phyloP scores from a whole-genome alignment of 129 eudicot genomes.

The Lactuca sativa region DNA sequence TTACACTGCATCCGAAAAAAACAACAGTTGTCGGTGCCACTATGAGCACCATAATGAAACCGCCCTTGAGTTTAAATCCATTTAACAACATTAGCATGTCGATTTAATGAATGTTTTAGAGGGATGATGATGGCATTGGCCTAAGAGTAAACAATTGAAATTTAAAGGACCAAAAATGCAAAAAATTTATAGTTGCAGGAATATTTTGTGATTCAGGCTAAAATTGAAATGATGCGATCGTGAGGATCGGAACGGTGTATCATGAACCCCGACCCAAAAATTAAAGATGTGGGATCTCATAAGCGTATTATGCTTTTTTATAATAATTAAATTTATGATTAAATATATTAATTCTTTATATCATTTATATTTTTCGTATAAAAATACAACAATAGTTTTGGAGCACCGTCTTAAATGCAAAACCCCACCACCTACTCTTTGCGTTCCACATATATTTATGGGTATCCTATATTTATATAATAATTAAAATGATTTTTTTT shows the following conservation, averaged over 20 bases:
- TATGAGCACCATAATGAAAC: no score
- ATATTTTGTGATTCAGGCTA: background rate
- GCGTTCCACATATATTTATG: background rate
- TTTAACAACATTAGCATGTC: no score
- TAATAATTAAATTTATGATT: background rate
- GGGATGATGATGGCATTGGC: background rate
- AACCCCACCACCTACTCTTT: conserved; percentile 5
- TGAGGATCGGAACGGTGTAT: background rate
- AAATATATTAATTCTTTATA: no score
- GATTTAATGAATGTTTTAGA: no score
- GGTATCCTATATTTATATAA: no score
- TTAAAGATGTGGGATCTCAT: background rate
- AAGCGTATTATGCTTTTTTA: background rate
- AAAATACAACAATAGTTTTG: background rate
- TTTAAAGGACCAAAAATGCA: background rate
- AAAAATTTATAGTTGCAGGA: background rate
- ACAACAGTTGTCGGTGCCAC: no score
- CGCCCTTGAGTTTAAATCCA: no score
- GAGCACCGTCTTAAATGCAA: background rate
- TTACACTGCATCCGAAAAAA: no score
- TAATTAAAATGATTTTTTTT: no score
- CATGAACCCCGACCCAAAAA: background rate
- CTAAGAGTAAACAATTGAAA: background rate
- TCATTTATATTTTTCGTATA: background rate
- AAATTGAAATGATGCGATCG: background rate